These are phyloP conservation scores for Corrigiola litoralis DNA, from an alignment of 179 eudicot genomes.

Conservation along the genomic window DNA sequence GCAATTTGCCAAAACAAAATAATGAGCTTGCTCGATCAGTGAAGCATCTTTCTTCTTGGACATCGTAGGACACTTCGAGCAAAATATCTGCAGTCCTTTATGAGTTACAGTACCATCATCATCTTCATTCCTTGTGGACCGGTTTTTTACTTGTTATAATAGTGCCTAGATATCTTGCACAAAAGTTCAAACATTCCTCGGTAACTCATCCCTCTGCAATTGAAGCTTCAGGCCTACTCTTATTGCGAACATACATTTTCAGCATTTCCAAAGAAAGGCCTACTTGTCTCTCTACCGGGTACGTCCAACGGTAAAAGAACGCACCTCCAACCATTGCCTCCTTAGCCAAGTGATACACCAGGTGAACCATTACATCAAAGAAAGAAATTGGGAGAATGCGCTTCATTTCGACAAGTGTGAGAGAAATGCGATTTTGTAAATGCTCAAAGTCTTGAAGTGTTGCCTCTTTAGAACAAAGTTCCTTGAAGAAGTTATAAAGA, in stretches of 20 bases:
- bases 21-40: background rate
- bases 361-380: slow-evolving; percentile 7
- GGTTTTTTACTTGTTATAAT: background rate
- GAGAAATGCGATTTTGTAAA: background rate
- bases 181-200: slow-evolving; percentile 2
- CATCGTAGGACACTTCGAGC: background rate
- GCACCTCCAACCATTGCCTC: background rate
- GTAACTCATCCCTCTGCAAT: background rate
- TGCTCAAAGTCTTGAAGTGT: background rate
- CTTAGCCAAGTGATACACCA: background rate
- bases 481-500: slow-evolving; percentile 6
- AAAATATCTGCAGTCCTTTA: background rate
- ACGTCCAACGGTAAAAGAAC: background rate
- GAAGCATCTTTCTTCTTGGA: background rate
- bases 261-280: background rate
- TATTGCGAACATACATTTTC: background rate
- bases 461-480: background rate
- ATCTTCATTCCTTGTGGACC: slow-evolving; percentile 1
- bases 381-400: background rate
- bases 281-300: background rate
- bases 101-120: background rate
- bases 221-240: background rate
- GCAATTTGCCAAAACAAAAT: background rate
- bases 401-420: background rate
- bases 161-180: background rate